Base-by-base conservation (phyloP, 148 eudicot genomes). In the Persicaria maculosa region DNA sequence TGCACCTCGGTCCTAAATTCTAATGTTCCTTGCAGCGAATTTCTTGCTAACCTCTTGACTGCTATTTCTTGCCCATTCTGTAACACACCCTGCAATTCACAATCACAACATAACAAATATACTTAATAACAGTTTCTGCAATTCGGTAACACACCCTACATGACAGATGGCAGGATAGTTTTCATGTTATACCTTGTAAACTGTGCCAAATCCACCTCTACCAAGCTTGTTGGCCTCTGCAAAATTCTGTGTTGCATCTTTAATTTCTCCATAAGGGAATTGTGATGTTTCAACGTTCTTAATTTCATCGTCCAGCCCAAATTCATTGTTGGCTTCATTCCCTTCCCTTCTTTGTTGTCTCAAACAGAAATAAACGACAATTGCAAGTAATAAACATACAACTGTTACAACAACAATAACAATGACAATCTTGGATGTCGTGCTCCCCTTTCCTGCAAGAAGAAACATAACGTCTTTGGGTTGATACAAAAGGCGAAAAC, bases 21-120 rank as follows among this genome's bases (percentile, higher is more conserved):
- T 5, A 3, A 0, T 55, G 40, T 71, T 20, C 83, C 80, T 74
- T 80, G 80, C 11, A 40, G 20, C 44, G 80, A 80, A 47, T 6
- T 69, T 50, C 16, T 71, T 12, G 83, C 77, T 44, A 80, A 61
- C 48, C 80, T 80, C 72, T 80, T 80, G 54, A 77, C 83, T 10
- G 83, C 83, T 70, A 80, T 15, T n/a, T 77, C 77, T 73, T 77
- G 54, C 17, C 80, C 82, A 72, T 73, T 52, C 14, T 52, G n/a
- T 52, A 52, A 16, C 11, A 52, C 57, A 52, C 57, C 57, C 57
- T 52, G 57, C n/a, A 52, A 52, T 9, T 52, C 11, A 52, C 6
- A 52, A 5, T 52, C 11, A 52, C 6, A 52, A 5, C 57, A 52
- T 52, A 3, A 52, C 11, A 52, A 52, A 52, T 52, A 52, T 52